Percentiles rank a stretch among this genome's conserved stretches.
Conservation (phyloP, 2,329 filamentous ascomycete genomes). For the Exophiala lecanii-corni region DNA sequence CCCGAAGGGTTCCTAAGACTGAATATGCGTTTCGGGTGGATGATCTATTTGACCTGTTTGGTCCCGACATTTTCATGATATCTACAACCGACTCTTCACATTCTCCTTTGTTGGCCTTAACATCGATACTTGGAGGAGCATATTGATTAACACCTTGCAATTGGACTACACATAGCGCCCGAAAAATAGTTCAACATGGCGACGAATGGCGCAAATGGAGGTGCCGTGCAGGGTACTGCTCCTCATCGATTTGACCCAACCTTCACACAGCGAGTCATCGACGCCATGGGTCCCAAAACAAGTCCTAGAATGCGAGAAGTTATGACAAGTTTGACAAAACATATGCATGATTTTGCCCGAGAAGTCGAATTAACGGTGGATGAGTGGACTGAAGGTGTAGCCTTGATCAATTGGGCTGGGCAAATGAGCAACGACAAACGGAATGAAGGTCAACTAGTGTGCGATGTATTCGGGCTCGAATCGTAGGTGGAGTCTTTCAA, state of each 20-base stretch:
- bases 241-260: conserved; percentile 38
- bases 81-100: too few species aligned
- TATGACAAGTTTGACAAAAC: conserved; percentile 48
- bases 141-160: too few species aligned
- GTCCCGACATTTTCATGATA: too few species aligned
- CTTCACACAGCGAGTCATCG: conserved; percentile 66
- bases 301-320: conserved; percentile 63
- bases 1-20: too few species aligned
- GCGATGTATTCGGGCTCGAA: conserved; percentile 56
- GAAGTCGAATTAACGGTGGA: conserved; percentile 56
- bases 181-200: neutral
- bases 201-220: neutral
- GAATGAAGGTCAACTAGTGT: conserved; percentile 60
- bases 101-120: too few species aligned
- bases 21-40: too few species aligned
- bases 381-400: conserved; percentile 54
- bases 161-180: too few species aligned
- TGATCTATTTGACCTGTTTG: too few species aligned
- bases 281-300: conserved; percentile 68
- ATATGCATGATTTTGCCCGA: conserved; percentile 56
- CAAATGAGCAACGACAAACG: conserved; percentile 59
- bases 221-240: neutral
- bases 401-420: conserved; percentile 58
- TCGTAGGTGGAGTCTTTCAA: conserved; percentile 37
- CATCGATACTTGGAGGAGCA: too few species aligned